Evolutionary conservation across 139 green algal species (phyloP).

Genomic region (Haematococcus lacustris): DNA sequence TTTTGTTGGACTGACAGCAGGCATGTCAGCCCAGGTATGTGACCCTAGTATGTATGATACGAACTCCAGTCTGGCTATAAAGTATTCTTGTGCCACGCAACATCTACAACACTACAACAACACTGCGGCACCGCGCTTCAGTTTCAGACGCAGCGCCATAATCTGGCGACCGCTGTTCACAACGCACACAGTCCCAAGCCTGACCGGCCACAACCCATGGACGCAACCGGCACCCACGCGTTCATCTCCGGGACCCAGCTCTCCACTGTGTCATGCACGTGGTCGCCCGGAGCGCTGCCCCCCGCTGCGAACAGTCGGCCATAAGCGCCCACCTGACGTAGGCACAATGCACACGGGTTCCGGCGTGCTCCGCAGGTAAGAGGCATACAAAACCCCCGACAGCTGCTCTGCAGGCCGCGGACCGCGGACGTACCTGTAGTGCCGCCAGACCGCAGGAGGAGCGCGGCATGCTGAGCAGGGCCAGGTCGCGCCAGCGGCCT

Average conservation of each 20-base stretch:
- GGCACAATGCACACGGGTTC: no score
- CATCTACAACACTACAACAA: no score
- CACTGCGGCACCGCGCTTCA: no score
- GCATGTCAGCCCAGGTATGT: no score
- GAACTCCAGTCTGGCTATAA: no score
- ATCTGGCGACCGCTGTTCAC: constrained; percentile 14
- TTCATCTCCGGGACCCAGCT: constrained; percentile 23
- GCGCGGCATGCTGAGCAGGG: constrained; percentile 32
- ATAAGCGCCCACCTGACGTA: constrained; percentile 2
- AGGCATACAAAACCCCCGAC: no score
- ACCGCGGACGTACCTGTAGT: constrained; percentile 26
- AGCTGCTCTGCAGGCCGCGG: no score
- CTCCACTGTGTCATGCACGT: constrained; percentile 29
- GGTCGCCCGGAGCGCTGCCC: constrained; percentile 32
- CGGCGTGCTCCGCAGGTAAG: no score
- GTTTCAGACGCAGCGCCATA: no score
- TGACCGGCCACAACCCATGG: constrained; percentile 35
- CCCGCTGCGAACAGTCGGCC: constrained; percentile 49
- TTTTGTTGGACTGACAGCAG: no score
- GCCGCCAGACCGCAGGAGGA: constrained; percentile 43
- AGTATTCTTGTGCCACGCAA: no score
- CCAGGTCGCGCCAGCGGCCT: constrained; percentile 42
- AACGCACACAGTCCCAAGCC: constrained; percentile 40
- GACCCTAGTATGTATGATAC: no score
- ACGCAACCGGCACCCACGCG: constrained; percentile 29